Percentiles rank a stretch among this genome's conserved stretches.
phyloP scores from a whole-genome alignment of 345 rosid genomes.

The Zanthoxylum bungeanum region DNA sequence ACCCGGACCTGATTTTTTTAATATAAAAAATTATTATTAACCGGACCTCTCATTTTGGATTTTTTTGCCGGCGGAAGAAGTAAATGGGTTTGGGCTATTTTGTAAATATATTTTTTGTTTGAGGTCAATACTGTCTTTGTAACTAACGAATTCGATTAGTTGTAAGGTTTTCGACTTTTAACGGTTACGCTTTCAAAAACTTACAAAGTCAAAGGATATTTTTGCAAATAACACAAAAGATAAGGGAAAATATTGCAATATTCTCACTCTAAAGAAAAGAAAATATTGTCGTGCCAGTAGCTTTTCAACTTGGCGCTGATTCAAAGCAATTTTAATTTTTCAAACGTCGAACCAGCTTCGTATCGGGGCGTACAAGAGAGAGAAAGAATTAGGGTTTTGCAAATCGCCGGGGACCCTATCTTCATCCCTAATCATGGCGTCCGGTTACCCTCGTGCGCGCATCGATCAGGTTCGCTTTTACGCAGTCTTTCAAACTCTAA shows the following conservation, averaged over 20 bases:
- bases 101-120: too few relatives aligned
- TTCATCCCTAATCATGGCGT: constrained; percentile 46
- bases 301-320: constrained; percentile 12
- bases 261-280: background rate
- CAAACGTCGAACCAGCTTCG: constrained; percentile 10
- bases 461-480: constrained; percentile 59
- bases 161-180: too few relatives aligned
- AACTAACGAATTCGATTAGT: background rate
- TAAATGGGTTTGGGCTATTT: background rate
- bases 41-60: too few relatives aligned
- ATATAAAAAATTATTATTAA: too few relatives aligned
- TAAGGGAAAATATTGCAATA: background rate
- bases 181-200: background rate
- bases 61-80: too few relatives aligned
- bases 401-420: constrained; percentile 23
- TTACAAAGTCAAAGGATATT: background rate
- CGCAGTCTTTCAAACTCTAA: constrained; percentile 8
- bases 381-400: constrained; percentile 29
- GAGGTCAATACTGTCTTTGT: background rate
- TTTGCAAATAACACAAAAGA: too few relatives aligned
- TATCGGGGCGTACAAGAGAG: constrained; percentile 6
- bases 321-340: background rate
- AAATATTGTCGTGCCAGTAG: background rate
- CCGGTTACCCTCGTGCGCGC: constrained; percentile 54
- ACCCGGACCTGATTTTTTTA: too few relatives aligned